These are phyloP conservation scores for Tinospora cordifolia DNA, from an alignment of 164 flowering plant genomes.

Conservation along the genomic window DNA sequence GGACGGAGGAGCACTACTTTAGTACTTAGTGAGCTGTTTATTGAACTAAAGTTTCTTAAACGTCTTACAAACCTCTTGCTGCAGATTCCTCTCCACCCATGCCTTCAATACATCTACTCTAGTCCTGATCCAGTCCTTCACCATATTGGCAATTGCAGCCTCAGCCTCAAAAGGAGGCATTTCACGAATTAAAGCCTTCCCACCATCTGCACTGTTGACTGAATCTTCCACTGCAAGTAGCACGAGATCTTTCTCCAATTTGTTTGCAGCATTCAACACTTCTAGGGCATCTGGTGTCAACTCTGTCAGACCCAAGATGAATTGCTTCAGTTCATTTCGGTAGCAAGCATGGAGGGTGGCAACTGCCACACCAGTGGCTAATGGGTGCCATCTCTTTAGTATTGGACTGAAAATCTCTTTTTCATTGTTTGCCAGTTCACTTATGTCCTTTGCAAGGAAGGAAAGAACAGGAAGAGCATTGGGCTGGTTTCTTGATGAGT, in stretches of 20 bases:
- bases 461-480: slow-evolving; percentile 30
- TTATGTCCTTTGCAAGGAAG: slow-evolving; percentile 47
- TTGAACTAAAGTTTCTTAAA: no score
- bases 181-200: slow-evolving; percentile 62
- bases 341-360: slow-evolving; percentile 79
- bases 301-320: slow-evolving; percentile 32
- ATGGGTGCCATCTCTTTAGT: slow-evolving; percentile 72
- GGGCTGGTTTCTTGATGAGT: not conserved
- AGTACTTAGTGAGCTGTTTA: no score
- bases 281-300: slow-evolving; percentile 37
- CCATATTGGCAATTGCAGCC: slow-evolving; percentile 38
- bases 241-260: slow-evolving; percentile 68
- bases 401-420: slow-evolving; percentile 61
- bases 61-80: slow-evolving; percentile 71
- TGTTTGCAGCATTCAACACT: slow-evolving; percentile 70
- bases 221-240: slow-evolving; percentile 90
- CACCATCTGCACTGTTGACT: slow-evolving; percentile 75
- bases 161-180: slow-evolving; percentile 90
- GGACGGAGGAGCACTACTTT: no score
- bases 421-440: slow-evolving; percentile 65
- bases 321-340: slow-evolving; percentile 60
- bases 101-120: slow-evolving; percentile 39
- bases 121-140: slow-evolving; percentile 60
- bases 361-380: slow-evolving; percentile 69
- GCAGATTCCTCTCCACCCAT: slow-evolving; percentile 45